phyloP scores from a whole-genome alignment of 2,329 filamentous ascomycete species.

The Fusarium tanahbumbuense region DNA sequence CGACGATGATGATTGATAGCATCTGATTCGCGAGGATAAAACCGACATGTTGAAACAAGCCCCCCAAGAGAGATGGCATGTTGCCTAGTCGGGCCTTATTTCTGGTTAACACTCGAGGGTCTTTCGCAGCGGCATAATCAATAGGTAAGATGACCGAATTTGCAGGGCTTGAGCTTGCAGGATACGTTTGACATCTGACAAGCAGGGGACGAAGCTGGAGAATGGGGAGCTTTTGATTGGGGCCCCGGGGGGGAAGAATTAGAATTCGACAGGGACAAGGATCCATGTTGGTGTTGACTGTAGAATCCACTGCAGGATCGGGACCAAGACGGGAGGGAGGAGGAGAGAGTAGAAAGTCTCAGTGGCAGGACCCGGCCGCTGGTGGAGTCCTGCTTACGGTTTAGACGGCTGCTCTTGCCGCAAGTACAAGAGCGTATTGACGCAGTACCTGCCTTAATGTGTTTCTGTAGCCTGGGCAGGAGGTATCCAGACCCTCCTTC shows the following conservation, averaged over 20 bases:
- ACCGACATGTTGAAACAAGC: conserved; percentile 8
- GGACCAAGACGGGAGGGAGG: not conserved
- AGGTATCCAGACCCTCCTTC: not conserved
- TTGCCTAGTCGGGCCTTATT: conserved; percentile 43
- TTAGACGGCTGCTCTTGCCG: conserved; percentile 38
- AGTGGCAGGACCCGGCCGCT: conserved; percentile 36
- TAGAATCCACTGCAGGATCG: not conserved
- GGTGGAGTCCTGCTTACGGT: conserved; percentile 37
- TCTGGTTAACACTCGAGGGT: conserved; percentile 8
- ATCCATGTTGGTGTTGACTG: not conserved
- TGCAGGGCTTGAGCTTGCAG: conserved; percentile 16
- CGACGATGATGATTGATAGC: conserved; percentile 1
- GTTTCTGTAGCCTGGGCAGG: accelerated
- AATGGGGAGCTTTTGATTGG: conserved; percentile 34
- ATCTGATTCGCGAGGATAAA: conserved; percentile 32
- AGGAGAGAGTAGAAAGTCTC: not conserved
- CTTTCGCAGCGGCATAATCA: conserved; percentile 17
- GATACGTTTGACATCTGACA: conserved; percentile 37
- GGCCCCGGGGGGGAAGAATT: conserved; percentile 21
- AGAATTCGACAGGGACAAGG: conserved; percentile 1
- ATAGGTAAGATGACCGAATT: conserved; percentile 19
- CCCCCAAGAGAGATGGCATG: conserved; percentile 28
- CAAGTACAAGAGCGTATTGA: conserved; percentile 27
- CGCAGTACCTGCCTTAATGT: conserved; percentile 8
- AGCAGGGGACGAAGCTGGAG: conserved; percentile 31